Evolutionary conservation across 2,329 filamentous ascomycete species (phyloP).

Genomic region (Colletotrichum sp.): DNA sequence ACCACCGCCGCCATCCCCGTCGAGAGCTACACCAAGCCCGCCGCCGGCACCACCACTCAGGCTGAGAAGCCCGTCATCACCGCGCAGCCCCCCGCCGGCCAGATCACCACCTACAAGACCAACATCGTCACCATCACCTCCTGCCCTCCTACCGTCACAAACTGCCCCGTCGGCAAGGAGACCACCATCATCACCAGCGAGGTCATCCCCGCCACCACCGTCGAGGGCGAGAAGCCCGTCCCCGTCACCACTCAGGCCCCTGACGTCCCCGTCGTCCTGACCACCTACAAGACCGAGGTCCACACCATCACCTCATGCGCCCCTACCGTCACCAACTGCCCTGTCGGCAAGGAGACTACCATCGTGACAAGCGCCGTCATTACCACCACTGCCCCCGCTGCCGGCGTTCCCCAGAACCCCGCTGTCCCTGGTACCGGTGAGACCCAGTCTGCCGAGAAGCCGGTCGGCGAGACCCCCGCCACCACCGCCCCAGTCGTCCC

Average conservation of each 20-base stretch:
- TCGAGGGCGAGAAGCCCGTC: slow-evolving; percentile 27
- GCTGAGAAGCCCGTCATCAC: neutral
- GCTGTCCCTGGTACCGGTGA: neutral
- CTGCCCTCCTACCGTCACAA: slow-evolving; percentile 47
- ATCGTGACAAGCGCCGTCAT: slow-evolving; percentile 42
- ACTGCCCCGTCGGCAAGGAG: slow-evolving; percentile 7
- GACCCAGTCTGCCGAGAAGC: too few species aligned
- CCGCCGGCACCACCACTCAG: neutral
- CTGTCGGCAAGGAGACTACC: slow-evolving; percentile 8
- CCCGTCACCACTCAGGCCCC: slow-evolving; percentile 46
- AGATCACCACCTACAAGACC: slow-evolving; percentile 41
- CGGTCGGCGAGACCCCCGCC: neutral
- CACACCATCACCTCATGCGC: slow-evolving; percentile 35
- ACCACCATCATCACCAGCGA: slow-evolving; percentile 12
- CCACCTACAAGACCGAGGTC: slow-evolving; percentile 27
- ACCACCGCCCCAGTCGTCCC: neutral
- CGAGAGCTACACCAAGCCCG: slow-evolving; percentile 17
- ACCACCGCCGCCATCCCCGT: slow-evolving; percentile 7
- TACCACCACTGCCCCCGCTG: slow-evolving; percentile 18
- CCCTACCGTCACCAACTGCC: slow-evolving; percentile 27
- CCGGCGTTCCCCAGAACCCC: slow-evolving; percentile 5
- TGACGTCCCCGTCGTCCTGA: slow-evolving; percentile 1
- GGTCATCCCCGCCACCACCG: slow-evolving; percentile 22
- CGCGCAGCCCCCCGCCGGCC: neutral
- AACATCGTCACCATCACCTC: slow-evolving; percentile 60